Base-by-base conservation (phyloP, 179 eudicot species). In the Heliamphora pulchella region DNA sequence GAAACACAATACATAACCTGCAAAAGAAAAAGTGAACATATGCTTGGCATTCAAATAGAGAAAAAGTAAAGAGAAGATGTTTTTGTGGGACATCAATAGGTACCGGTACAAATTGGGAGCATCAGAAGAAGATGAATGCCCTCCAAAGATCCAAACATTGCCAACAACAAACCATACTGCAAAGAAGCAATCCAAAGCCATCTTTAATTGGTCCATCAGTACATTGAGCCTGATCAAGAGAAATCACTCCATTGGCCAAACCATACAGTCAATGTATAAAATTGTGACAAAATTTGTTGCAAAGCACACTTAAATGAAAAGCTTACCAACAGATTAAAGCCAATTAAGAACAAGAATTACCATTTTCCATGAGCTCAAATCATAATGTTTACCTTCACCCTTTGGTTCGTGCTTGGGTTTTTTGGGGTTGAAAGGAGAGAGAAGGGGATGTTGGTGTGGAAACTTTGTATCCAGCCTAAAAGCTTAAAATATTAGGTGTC, bases 101-200 rank as follows among this genome's bases (percentile, higher is more conserved):
- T 80, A 92, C 98, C 97, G 90, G 82, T 90, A 93, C 85, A 93
- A 86, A 85, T 91, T 90, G 78, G 98, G 98, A 83, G 98, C 94
- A 82, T 89, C 94, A 51, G 91, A 75, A 44, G 91, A 90, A 59
- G 97, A 89, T 48, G 98, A 86, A 78, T 89, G 89, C 58, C 94
- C 98, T 55, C 98, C 98, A 86, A 93, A 92, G 71, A 93, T 87
- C 98, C 98, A 93, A n/a, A 93, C 90, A 83, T 89, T 92, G 53
- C 98, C 98, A 80, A 92, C 92, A 20, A 93, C 96, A 84, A 93
- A 93, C 97, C 97, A 93, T 59, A 93, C 91, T 43, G 94, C 97
- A 84, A 88, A 93, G 89, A 93, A 93, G 87, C 94, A 92, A 89
- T 92, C 97, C 84, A 93, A 84, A 4, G 90, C 92, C 97, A 90